Evolutionary conservation across 257 asterid genomes (phyloP).

Genomic region (Nicotiana knightiana): DNA sequence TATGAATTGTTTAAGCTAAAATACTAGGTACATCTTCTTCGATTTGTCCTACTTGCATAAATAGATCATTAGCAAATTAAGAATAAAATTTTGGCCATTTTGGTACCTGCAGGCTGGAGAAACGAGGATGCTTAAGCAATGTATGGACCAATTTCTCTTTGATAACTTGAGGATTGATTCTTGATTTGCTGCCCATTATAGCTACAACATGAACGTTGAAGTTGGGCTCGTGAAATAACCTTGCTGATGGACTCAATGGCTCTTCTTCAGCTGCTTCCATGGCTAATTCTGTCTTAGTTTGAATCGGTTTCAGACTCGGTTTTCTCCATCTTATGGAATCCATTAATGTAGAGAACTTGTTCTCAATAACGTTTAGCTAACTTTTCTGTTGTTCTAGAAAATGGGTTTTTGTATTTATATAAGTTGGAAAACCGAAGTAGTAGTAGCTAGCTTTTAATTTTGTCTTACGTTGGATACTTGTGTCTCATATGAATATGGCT

Average conservation of each 20-base stretch:
- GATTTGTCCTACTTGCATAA: too few species aligned
- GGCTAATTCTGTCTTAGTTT: background rate
- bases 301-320: background rate
- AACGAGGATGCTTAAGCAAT: too few species aligned
- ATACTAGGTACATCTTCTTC: too few species aligned
- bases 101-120: too few species aligned
- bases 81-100: too few species aligned
- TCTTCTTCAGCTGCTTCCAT: background rate
- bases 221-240: conserved; percentile 6
- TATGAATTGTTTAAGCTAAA: too few species aligned
- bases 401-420: background rate
- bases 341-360: background rate
- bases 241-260: background rate
- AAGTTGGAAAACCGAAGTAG: background rate
- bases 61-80: too few species aligned
- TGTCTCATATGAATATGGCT: background rate
- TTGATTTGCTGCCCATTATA: background rate
- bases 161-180: background rate
- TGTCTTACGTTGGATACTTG: background rate
- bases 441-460: background rate
- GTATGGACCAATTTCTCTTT: background rate
- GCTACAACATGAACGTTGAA: background rate
- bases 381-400: background rate
- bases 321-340: background rate
- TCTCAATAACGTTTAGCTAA: too few species aligned